Base-by-base conservation (phyloP, 345 rosid genomes). In the Trapa incisa region DNA sequence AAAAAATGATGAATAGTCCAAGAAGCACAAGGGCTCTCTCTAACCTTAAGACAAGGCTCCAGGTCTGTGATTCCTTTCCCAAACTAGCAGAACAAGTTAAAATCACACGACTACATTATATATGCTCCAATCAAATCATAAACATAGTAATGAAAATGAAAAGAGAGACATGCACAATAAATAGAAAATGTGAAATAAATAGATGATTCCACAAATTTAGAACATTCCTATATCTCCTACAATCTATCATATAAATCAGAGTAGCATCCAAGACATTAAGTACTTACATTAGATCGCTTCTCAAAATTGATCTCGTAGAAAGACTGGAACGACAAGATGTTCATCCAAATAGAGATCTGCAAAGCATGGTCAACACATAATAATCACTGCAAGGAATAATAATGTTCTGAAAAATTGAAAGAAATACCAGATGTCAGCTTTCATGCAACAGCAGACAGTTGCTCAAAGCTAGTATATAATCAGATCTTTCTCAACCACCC, bases 41-140 rank as follows among this genome's bases (percentile, higher is more conserved):
- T 65, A 35, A 94, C 96, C 99, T 91, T 84, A 66, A 94, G 87
- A 78, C 91, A 69, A 73, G 89, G 70, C 73, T 83, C 86, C 72
- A 94, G 83, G 68, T 94, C 95, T 0, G 97, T 91, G 64, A 91
- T 77, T 57, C 97, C 97, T 79, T 94, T 91, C 66, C 86, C 97
- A 65, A 89, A 87, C 97, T 89, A 77, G 10, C 77, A 36, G 48
- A 7, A 74, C 48, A 45, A 6, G 13, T 64, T 33, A 66, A 65
- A 41, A 45, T 45, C 13, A n/a, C 38, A 61, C 60, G 63, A 68
- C 6, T 57, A 69, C 43, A 41, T 41, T 39, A 41, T 2, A 45
- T 45, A 45, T 11, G 2, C 48, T 1, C 48, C 48, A 5, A 45
- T 45, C 48, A 45, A 45, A 6, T 45, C 48, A 45, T 45, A 45